Evolutionary conservation across 1,139 yeast species (phyloP).

Genomic region (Pichia sp.): DNA sequence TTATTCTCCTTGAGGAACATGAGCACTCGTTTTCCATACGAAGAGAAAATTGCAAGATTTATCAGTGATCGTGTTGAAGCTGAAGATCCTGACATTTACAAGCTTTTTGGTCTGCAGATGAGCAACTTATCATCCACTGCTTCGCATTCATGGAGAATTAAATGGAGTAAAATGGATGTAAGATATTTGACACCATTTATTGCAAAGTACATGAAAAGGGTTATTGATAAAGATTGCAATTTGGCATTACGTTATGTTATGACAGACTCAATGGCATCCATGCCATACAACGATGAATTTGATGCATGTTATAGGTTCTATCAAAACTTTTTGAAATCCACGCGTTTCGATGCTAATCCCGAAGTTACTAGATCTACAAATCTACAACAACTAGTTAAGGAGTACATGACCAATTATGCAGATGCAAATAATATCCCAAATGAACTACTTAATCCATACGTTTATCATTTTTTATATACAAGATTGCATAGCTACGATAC

Average conservation of each 20-base stretch:
- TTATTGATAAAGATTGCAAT: conserved; percentile 5
- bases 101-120: conserved; percentile 5
- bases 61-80: conserved; percentile 1
- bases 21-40: conserved; percentile 4
- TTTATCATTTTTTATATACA: conserved; percentile 7
- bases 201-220: conserved; percentile 4
- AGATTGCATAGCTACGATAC: conserved; percentile 4
- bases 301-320: conserved; percentile 1
- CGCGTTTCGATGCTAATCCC: not conserved
- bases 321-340: conserved; percentile 2
- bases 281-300: not conserved
- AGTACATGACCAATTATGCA: not conserved
- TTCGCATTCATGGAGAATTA: too few species aligned
- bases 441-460: conserved; percentile 3
- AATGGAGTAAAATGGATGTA: conserved; percentile 10
- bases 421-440: not conserved
- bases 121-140: conserved; percentile 1
- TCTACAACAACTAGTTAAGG: not conserved
- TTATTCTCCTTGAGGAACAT: conserved; percentile 2
- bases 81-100: conserved; percentile 1
- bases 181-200: conserved; percentile 8
- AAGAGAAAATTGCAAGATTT: conserved; percentile 1
- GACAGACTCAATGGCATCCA: conserved; percentile 5
- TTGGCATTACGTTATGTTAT: conserved; percentile 2
- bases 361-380: not conserved